A percentile compares a stretch with the other conserved stretches of the same genome.
Conservation (phyloP, 768 basidiomycete genomes). For the Macrolepiota fuliginosa region DNA sequence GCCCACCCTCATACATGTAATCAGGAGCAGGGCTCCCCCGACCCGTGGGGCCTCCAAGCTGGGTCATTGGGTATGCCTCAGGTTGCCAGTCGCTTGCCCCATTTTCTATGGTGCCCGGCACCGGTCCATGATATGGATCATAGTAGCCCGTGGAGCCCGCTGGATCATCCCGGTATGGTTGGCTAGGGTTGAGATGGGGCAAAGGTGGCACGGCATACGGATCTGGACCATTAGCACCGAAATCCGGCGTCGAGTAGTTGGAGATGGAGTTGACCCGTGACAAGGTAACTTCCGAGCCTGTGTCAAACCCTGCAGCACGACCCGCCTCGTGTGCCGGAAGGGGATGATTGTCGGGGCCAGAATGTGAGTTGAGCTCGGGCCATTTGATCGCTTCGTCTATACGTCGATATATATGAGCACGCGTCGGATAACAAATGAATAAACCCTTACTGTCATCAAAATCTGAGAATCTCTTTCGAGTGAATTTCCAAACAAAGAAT, state of each 20-base stretch:
- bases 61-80: slow-evolving; percentile 75
- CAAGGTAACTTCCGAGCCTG: slow-evolving; percentile 55
- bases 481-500: slow-evolving; percentile 87
- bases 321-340: slow-evolving; percentile 71
- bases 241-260: slow-evolving; percentile 48
- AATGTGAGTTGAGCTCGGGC: slow-evolving; percentile 82
- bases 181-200: slow-evolving; percentile 76
- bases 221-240: slow-evolving; percentile 48
- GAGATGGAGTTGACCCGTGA: slow-evolving; percentile 45
- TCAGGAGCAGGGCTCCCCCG: slow-evolving; percentile 37
- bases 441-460: slow-evolving; percentile 74
- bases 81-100: slow-evolving; percentile 36
- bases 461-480: slow-evolving; percentile 69
- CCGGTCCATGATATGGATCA: slow-evolving; percentile 81
- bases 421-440: slow-evolving; percentile 8
- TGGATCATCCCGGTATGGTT: slow-evolving; percentile 77
- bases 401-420: slow-evolving; percentile 7
- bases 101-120: slow-evolving; percentile 62
- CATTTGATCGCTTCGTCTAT: slow-evolving; percentile 86
- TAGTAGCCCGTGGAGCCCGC: slow-evolving; percentile 49
- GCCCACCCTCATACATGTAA: slow-evolving; percentile 30
- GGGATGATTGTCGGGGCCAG: slow-evolving; percentile 48
- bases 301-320: slow-evolving; percentile 72
- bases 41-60: slow-evolving; percentile 18
- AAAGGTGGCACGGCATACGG: slow-evolving; percentile 84